Evolutionary conservation across 2,329 filamentous ascomycete species (phyloP), one percentile per base, ranked within the genome.

Genomic region (Massarina eburnea): DNA sequence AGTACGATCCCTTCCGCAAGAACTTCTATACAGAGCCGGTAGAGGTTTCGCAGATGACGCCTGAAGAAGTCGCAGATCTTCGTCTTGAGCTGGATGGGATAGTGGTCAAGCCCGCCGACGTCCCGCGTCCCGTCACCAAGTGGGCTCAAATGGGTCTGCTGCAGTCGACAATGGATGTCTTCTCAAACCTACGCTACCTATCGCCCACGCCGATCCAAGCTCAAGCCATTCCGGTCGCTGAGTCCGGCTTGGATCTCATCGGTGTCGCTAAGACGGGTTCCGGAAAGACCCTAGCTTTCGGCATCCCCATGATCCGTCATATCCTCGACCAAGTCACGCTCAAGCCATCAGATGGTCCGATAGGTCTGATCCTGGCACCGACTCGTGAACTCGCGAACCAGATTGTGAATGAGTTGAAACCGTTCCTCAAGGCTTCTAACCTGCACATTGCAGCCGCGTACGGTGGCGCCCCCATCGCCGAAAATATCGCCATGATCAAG

Each of bases 211-310:
- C 92, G 0, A 97, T 99, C 59, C 94, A 99, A 71, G 86, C 91
- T 71, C 94, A 99, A 71, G 94, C 94, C 2, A 84, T 97, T 48
- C 94, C 94, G 2, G 86, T 91, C 8, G 89, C 96, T 61, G 96
- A 97, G 89, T 95, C 91, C 21, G 94, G 94, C 8, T 84, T 91
- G 57, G 94, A 99, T 74, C 88, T 96, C 29, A 90, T 99, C 53
- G 94, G 91, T 55, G 91, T 99, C 42, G 94, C 94, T 15, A 97
- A 97, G 75, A 99, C 94, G 20, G 94, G 94, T 4, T 97, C 94
- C 20, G 94, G 94, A 67, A 99, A 99, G 75, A 99, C 94, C 0
- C 84, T 97, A 60, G 94, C 94, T 5, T 99, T 97, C 67, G 74
- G 96, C 22, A 80, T 99, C 35, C 94, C 94, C 29, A 96, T 97